These are phyloP conservation scores for Toxicodendron radicans DNA, from an alignment of 345 rosid genomes.

Conservation along the genomic window DNA sequence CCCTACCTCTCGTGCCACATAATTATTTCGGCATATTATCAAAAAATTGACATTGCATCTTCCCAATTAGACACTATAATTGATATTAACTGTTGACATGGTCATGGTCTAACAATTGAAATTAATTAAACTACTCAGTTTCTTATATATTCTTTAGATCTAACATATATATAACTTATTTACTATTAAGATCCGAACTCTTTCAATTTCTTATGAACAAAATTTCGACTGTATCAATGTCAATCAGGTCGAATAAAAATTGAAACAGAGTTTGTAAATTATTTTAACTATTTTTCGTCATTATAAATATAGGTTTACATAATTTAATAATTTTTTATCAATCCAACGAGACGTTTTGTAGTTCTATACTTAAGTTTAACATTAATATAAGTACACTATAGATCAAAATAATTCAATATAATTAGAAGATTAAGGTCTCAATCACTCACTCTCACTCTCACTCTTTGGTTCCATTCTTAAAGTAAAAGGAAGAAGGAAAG, in stretches of 20 bases:
- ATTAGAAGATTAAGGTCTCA: neutral
- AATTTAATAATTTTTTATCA: too few species aligned
- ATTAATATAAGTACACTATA: neutral
- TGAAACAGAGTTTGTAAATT: too few species aligned
- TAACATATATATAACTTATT: too few species aligned
- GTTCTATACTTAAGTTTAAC: too few species aligned
- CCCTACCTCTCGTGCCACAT: conserved; percentile 20
- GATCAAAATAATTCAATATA: neutral
- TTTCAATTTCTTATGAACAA: too few species aligned
- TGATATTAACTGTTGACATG: neutral
- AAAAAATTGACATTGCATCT: conserved; percentile 19
- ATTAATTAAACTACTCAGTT: neutral
- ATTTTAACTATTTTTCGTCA: too few species aligned
- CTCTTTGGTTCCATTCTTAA: conserved; percentile 10
- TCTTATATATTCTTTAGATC: neutral
- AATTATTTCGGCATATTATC: conserved; percentile 21
- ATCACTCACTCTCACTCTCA: neutral
- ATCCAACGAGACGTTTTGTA: too few species aligned
- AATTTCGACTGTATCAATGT: too few species aligned
- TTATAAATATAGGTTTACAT: too few species aligned
- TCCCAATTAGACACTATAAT: neutral
- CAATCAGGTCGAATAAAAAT: too few species aligned
- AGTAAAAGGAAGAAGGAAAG: conserved; percentile 20
- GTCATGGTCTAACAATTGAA: neutral
- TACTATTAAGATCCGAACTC: too few species aligned